phyloP scores from a whole-genome alignment of 768 basidiomycete species.

The Phallus indusiatus region DNA sequence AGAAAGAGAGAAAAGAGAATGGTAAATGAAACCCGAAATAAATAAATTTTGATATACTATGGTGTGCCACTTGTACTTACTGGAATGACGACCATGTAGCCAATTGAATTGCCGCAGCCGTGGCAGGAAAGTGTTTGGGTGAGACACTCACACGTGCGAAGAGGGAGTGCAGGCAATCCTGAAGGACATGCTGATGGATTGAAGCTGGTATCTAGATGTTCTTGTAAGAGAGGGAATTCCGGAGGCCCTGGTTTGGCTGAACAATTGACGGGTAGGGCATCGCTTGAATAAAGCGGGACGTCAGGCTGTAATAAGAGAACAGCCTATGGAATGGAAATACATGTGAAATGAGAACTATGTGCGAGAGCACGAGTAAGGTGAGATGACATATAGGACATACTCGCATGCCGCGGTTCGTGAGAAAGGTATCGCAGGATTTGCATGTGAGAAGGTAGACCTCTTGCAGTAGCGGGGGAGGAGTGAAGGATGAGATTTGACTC shows the following conservation, averaged over 20 bases:
- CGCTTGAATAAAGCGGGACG: conserved; percentile 75
- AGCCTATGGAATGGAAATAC: conserved; percentile 36
- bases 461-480: conserved; percentile 4
- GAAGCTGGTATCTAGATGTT: conserved; percentile 9
- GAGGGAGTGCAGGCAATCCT: conserved; percentile 24
- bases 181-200: conserved; percentile 21
- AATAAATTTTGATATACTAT: neutral
- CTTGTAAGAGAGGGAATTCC: conserved; percentile 35
- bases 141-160: conserved; percentile 74
- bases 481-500: neutral
- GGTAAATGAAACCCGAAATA: conserved; percentile 1
- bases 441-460: conserved; percentile 78
- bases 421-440: conserved; percentile 58
- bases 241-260: conserved; percentile 30
- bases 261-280: conserved; percentile 70
- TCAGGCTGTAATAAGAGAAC: conserved; percentile 75
- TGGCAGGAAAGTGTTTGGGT: conserved; percentile 77
- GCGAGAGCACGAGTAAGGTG: too few relatives aligned
- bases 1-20: conserved; percentile 5
- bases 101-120: conserved; percentile 63
- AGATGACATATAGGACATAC: conserved; percentile 26
- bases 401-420: conserved; percentile 84
- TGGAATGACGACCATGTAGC: conserved; percentile 75
- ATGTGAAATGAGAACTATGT: neutral
- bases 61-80: conserved; percentile 24